These are phyloP conservation scores for Psidium friedrichsthalianum DNA, from an alignment of 345 rosid genomes.

Conservation along the genomic window DNA sequence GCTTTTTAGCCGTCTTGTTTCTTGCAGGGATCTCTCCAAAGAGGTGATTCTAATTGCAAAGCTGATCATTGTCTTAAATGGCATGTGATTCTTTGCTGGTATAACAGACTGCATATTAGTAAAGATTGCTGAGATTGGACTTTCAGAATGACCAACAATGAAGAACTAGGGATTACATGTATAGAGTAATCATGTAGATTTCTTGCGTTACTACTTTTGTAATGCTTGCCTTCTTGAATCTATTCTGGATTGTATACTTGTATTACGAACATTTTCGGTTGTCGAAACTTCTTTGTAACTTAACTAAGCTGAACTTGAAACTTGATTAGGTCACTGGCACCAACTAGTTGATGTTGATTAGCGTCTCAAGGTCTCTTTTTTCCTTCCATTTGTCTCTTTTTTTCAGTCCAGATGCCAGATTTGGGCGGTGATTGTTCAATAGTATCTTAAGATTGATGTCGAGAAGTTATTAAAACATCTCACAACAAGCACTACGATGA, in stretches of 20 bases:
- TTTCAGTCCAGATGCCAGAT: not conserved
- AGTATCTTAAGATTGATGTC: not conserved
- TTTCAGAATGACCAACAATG: not conserved
- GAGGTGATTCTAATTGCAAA: not conserved
- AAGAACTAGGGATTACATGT: not conserved
- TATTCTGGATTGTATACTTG: not conserved
- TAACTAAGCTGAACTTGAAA: not conserved
- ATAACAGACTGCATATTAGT: not conserved
- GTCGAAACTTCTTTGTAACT: not conserved
- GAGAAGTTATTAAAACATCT: not conserved
- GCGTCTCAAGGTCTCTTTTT: not conserved
- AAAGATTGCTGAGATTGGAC: not conserved
- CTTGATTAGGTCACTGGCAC: not conserved
- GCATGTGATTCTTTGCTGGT: not conserved
- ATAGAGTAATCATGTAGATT: not conserved
- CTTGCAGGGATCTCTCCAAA: not conserved
- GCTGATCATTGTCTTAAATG: not conserved
- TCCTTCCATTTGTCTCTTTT: not conserved
- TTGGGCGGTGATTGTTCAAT: not conserved
- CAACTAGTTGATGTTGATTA: not conserved
- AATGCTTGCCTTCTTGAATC: not conserved
- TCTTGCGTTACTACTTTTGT: not conserved
- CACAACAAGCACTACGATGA: not conserved
- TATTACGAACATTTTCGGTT: not conserved
- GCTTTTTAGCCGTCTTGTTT: not conserved